Percentiles rank a stretch among this genome's conserved stretches.
These are phyloP conservation scores for Rutstroemia sp. DNA, from an alignment of 2,329 filamentous ascomycete species.

Conservation along the genomic window DNA sequence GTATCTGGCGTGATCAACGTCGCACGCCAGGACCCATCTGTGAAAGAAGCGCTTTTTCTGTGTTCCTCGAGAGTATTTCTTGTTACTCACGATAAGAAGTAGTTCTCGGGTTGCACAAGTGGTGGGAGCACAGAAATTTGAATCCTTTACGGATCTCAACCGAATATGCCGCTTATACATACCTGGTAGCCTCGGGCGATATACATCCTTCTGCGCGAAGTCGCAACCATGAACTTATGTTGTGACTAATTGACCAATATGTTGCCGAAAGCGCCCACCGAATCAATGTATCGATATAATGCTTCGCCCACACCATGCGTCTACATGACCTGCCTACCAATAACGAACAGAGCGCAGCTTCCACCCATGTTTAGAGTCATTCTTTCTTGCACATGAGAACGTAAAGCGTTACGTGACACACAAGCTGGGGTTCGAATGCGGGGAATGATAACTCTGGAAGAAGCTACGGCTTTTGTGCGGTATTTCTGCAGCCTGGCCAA, in stretches of 20 bases:
- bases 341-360: not conserved
- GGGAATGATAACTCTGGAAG: not conserved
- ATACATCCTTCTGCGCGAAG: not conserved
- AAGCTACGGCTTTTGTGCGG: not conserved
- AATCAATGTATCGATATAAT: constrained; percentile 1
- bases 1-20: constrained; percentile 4
- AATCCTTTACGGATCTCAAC: not conserved
- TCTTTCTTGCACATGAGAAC: not conserved
- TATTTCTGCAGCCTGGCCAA: not conserved
- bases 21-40: not conserved
- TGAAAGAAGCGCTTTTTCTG: not conserved
- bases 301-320: not conserved
- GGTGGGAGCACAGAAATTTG: not conserved
- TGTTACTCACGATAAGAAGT: not conserved
- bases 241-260: not conserved
- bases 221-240: not conserved
- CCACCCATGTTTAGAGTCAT: constrained; percentile 2
- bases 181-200: not conserved
- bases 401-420: not conserved
- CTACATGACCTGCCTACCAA: not conserved
- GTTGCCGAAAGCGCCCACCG: not conserved
- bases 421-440: constrained; percentile 8
- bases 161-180: constrained; percentile 1
- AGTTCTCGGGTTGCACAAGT: not conserved
- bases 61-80: not conserved